Evolutionary conservation across 495 filamentous ascomycete species (phyloP).

Genomic region (Daldinia vernicosa): DNA sequence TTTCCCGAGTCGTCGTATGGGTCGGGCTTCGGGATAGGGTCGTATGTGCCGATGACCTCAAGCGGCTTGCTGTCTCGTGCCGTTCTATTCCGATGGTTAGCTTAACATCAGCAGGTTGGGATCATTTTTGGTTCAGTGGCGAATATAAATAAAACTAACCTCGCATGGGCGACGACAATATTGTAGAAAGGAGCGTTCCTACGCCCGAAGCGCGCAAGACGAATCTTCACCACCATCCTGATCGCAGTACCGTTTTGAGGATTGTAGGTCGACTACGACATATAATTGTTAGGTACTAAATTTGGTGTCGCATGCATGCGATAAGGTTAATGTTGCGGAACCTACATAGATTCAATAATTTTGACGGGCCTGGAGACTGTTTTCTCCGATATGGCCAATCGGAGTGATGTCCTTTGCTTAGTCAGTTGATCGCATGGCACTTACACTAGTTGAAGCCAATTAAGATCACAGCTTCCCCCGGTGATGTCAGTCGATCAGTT

Average conservation of each 20-base stretch:
- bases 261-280: background rate
- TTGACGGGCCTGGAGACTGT: conserved; percentile 41
- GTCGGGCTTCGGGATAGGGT: conserved; percentile 81
- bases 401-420: background rate
- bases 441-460: conserved; percentile 29
- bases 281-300: background rate
- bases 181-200: conserved; percentile 90
- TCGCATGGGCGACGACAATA: conserved; percentile 94
- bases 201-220: conserved; percentile 93
- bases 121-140: background rate
- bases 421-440: conserved; percentile 22
- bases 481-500: conserved; percentile 44
- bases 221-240: conserved; percentile 90
- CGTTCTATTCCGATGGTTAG: conserved; percentile 56
- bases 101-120: background rate
- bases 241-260: conserved; percentile 3
- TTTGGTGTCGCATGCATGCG: conserved; percentile 11
- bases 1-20: conserved; percentile 71
- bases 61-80: conserved; percentile 86
- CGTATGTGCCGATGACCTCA: conserved; percentile 95
- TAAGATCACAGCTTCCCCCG: conserved; percentile 24
- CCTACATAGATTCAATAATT: conserved; percentile 32
- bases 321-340: background rate
- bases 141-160: conserved; percentile 62
- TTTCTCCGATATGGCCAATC: conserved; percentile 47